Base-by-base conservation (phyloP, 306 rosid genomes). In the Gastrolobium bilobum region DNA sequence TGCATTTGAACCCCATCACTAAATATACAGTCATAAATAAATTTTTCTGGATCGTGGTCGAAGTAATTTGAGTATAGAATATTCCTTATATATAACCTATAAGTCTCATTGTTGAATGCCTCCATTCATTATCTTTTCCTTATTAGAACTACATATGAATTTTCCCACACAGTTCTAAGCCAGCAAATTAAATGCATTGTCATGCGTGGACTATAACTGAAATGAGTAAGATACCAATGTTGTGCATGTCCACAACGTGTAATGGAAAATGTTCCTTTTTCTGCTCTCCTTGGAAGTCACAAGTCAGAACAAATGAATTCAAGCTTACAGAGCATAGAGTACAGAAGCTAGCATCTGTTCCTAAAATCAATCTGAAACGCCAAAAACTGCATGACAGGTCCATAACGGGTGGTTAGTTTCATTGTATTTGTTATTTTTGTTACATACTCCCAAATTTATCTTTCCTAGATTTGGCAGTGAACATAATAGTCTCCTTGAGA, bases 161-260 rank as follows among this genome's bases (percentile, higher is more conserved):
- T 20, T 20, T 20, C 26, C 26, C 26, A 20, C 26, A 20, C 26
- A 20, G 26, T 20, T 20, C 26, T 20, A 20, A 20, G 26, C 26
- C 26, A 20, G 26, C 26, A 20, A 20, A 20, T 20, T 20, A 20
- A 20, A 51, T 43, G 40, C 11, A 47, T 68, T 33, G 33, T 2
- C 75, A 69, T 69, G 60, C 61, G 50, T n/a, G 8, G 74, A 58
- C 61, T 69, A 30, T 66, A 57, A 30, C n/a, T 9, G 14, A 57
- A 7, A 43, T 20, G 13, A 43, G 56, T 2, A 67, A 10, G 58
- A 5, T 10, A 39, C n/a, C 6, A 30, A 37, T 48, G 38, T 54
- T 53, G 52, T 76, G 80, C 80, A 76, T 76, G 80, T 50, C 63
- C 46, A 37, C 63, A 76, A 62, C 72, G 80, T 76, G 80, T 62